Evolutionary conservation across 2,329 filamentous ascomycete genomes (phyloP).

Genomic region (Macrophomina pseudophaseolina): DNA sequence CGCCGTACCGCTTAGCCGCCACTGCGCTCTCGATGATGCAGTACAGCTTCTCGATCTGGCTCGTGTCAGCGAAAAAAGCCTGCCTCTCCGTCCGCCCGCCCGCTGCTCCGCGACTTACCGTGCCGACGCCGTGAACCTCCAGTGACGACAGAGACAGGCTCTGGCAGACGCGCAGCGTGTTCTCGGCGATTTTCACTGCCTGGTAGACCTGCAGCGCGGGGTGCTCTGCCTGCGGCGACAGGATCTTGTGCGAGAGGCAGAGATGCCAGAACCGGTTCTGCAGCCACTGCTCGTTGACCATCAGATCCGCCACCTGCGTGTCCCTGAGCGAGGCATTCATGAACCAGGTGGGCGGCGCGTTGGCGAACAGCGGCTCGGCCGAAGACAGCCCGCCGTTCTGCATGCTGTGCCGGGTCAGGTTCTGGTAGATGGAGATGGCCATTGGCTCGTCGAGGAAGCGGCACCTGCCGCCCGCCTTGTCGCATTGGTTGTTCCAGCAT

Average conservation of each 20-base stretch:
- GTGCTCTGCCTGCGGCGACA: constrained; percentile 35
- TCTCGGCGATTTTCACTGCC: constrained; percentile 42
- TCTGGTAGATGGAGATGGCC: constrained; percentile 10
- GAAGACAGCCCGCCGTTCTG: neutral
- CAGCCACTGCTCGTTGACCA: constrained; percentile 51
- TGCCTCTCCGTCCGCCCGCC: constrained; percentile 25
- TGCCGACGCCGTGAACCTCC: constrained; percentile 50
- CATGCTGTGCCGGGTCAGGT: constrained; percentile 29
- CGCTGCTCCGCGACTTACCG: constrained; percentile 50
- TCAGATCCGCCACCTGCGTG: constrained; percentile 50
- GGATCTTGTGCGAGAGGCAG: constrained; percentile 45
- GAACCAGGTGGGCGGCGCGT: constrained; percentile 39
- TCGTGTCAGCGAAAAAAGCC: neutral
- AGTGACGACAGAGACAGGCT: constrained; percentile 42
- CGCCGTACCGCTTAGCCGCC: constrained; percentile 10
- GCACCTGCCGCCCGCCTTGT: constrained; percentile 33
- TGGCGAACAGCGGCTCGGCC: constrained; percentile 29
- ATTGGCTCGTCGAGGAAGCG: constrained; percentile 40
- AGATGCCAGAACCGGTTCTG: constrained; percentile 51
- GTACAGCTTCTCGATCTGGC: constrained; percentile 25
- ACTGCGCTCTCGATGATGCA: constrained; percentile 30
- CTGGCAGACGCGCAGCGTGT: constrained; percentile 43
- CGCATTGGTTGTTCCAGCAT: constrained; percentile 51
- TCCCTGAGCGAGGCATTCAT: constrained; percentile 45
- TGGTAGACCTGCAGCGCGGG: constrained; percentile 46